Conservation (phyloP, 2,329 filamentous ascomycete genomes). For the Fusarium decemcellulare region DNA sequence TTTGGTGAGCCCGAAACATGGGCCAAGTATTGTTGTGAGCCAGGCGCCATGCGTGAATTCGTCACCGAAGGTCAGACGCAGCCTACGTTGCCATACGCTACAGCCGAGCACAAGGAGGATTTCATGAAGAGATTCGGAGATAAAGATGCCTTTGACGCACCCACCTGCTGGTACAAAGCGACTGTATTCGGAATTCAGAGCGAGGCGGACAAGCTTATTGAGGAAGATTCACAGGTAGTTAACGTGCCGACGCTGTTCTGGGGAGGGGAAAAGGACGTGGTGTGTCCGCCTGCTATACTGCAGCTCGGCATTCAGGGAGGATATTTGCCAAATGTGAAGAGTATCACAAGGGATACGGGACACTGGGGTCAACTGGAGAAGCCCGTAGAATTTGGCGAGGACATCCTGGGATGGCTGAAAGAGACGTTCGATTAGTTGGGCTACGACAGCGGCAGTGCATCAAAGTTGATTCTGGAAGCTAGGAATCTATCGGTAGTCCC, state of each 20-base stretch:
- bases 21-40: constrained; percentile 39
- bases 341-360: constrained; percentile 40
- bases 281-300: constrained; percentile 43
- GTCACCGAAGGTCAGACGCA: constrained; percentile 40
- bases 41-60: constrained; percentile 51
- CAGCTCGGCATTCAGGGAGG: constrained; percentile 35
- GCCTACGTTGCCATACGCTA: constrained; percentile 46
- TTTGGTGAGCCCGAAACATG: constrained; percentile 56
- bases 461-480: too few species aligned
- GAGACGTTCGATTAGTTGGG: constrained; percentile 5
- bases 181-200: constrained; percentile 36
- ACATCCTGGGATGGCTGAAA: constrained; percentile 38
- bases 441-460: too few species aligned
- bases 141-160: constrained; percentile 46
- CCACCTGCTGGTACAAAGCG: constrained; percentile 49
- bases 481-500: too few species aligned
- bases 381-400: constrained; percentile 44
- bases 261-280: constrained; percentile 44
- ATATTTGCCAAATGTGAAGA: constrained; percentile 45
- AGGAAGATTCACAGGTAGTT: constrained; percentile 34
- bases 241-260: constrained; percentile 47
- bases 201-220: constrained; percentile 35
- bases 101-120: constrained; percentile 38
- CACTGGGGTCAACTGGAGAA: constrained; percentile 52
- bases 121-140: constrained; percentile 45